A percentile compares a stretch with the other conserved stretches of the same genome.
phyloP scores from a whole-genome alignment of 257 asterid species.

The Rubia yunnanensis region DNA sequence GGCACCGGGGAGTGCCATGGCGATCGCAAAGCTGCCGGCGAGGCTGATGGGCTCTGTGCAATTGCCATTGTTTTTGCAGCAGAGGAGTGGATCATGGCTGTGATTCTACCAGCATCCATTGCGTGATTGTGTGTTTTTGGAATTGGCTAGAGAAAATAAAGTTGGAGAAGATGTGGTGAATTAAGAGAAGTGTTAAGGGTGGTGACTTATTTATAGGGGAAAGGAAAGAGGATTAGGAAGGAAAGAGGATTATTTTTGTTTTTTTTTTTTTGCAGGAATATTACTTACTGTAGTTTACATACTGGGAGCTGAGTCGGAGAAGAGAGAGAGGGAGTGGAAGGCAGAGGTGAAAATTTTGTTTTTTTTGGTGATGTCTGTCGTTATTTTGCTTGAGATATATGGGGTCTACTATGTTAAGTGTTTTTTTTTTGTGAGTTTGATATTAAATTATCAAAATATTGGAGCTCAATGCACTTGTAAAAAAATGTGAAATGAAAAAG shows the following conservation, averaged over 20 bases:
- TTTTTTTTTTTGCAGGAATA: background rate
- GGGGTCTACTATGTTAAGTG: slow-evolving; percentile 28
- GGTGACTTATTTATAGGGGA: slow-evolving; percentile 17
- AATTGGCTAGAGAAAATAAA: background rate
- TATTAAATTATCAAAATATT: no score
- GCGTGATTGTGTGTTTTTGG: background rate
- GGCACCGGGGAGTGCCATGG: slow-evolving; percentile 98
- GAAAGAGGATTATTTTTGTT: background rate
- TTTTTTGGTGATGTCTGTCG: slow-evolving; percentile 34
- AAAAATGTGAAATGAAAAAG: background rate
- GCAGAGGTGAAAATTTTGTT: background rate
- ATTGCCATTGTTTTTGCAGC: slow-evolving; percentile 26
- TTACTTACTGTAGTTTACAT: background rate
- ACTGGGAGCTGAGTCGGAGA: background rate
- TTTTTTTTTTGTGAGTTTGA: slow-evolving; percentile 9
- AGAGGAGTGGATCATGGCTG: slow-evolving; percentile 4
- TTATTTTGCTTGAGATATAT: slow-evolving; percentile 28
- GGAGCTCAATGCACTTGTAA: no score
- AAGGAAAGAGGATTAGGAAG: slow-evolving; percentile 7
- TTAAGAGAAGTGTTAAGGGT: slow-evolving; percentile 6
- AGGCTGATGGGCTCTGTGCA: slow-evolving; percentile 20
- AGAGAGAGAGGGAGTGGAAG: background rate
- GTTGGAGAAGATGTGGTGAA: slow-evolving; percentile 2
- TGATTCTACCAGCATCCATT: slow-evolving; percentile 1
- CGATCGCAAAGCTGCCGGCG: slow-evolving; percentile 26